phyloP scores from a whole-genome alignment of 2,329 filamentous ascomycete genomes.

The Ceratocystis papillata region DNA sequence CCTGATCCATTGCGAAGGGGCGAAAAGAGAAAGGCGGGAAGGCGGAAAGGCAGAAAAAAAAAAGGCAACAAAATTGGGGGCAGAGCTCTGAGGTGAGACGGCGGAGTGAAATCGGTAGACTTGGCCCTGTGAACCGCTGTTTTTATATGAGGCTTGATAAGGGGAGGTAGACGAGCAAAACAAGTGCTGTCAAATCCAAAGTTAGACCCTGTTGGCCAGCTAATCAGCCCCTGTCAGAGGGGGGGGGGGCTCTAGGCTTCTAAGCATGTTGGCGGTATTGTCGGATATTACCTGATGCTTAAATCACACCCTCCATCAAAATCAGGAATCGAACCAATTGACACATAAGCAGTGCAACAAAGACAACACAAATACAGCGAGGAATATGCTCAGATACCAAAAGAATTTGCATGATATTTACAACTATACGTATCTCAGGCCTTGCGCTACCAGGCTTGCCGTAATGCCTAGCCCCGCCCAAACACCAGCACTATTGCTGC shows the following conservation, averaged over 20 bases:
- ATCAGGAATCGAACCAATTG: not conserved
- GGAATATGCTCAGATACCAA: too few relatives aligned
- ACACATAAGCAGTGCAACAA: conserved; percentile 5
- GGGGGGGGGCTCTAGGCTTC: not conserved
- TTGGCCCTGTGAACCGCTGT: not conserved
- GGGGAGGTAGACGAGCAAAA: not conserved
- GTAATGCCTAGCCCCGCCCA: not conserved
- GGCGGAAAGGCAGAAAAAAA: not conserved
- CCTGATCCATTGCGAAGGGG: conserved; percentile 23
- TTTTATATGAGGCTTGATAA: not conserved
- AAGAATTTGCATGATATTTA: too few relatives aligned
- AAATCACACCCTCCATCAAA: not conserved
- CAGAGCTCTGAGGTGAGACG: not conserved
- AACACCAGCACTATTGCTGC: not conserved
- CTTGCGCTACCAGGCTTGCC: not conserved
- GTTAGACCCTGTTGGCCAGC: not conserved
- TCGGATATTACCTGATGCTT: not conserved
- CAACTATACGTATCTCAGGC: too few relatives aligned
- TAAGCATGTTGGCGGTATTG: not conserved
- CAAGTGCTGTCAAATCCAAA: not conserved
- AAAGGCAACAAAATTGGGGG: not conserved
- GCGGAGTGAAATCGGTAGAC: not conserved
- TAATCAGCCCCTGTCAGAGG: not conserved
- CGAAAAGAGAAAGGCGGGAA: not conserved
- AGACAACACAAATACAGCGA: not conserved